These are phyloP conservation scores for Ceratocystiopsis brevicomis DNA, from an alignment of 2,329 filamentous ascomycete genomes.

Conservation along the genomic window DNA sequence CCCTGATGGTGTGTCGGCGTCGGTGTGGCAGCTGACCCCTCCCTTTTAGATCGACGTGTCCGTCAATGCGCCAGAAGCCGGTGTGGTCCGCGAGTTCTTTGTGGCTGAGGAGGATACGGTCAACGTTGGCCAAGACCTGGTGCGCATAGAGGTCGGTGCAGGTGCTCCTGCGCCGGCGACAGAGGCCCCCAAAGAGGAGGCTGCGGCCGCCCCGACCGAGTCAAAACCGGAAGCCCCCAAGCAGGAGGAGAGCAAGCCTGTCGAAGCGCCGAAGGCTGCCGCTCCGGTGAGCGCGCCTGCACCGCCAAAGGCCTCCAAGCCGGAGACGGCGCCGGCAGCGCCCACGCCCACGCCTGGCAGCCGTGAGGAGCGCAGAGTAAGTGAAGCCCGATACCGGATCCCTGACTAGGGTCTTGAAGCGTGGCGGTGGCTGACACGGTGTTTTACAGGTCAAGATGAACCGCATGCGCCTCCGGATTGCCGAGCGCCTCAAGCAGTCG, in stretches of 20 bases:
- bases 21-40: neutral
- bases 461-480: slow-evolving; percentile 93
- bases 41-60: slow-evolving; percentile 68
- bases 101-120: slow-evolving; percentile 92
- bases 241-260: slow-evolving; percentile 16
- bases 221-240: slow-evolving; percentile 19
- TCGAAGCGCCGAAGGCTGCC: slow-evolving; percentile 14
- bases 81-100: slow-evolving; percentile 79
- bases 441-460: slow-evolving; percentile 84
- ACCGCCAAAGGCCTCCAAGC: slow-evolving; percentile 12
- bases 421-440: neutral
- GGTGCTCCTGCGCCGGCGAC: slow-evolving; percentile 24
- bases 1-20: neutral
- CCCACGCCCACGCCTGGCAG: slow-evolving; percentile 37
- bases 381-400: slow-evolving; percentile 18
- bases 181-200: slow-evolving; percentile 13
- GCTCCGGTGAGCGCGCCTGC: slow-evolving; percentile 10
- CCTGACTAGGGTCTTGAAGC: no score
- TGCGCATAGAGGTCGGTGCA: slow-evolving; percentile 67
- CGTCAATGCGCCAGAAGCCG: slow-evolving; percentile 82
- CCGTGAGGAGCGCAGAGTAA: slow-evolving; percentile 74
- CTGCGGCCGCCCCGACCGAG: slow-evolving; percentile 1
- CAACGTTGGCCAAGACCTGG: slow-evolving; percentile 76
- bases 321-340: slow-evolving; percentile 20
- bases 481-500: slow-evolving; percentile 95